These are phyloP conservation scores for Selenicereus undatus DNA, from an alignment of 148 eudicot species.

Conservation along the genomic window DNA sequence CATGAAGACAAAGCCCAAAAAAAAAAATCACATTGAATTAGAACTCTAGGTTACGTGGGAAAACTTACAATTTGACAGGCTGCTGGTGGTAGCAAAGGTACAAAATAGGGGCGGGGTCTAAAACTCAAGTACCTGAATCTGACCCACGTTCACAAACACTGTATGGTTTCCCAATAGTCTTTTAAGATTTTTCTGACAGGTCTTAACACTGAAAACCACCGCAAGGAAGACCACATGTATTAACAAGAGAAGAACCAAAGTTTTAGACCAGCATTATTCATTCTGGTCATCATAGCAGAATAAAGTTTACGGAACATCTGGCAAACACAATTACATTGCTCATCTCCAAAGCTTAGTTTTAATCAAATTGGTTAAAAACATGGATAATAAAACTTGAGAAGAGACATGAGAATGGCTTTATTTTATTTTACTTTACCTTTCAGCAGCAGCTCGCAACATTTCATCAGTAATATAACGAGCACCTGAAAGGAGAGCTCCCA, in stretches of 20 bases:
- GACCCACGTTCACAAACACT: background rate
- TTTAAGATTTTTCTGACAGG: background rate
- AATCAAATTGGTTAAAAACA: background rate
- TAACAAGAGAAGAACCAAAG: background rate
- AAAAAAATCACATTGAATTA: background rate
- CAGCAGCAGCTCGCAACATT: slow-evolving; percentile 95
- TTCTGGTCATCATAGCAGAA: background rate
- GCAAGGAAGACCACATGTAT: background rate
- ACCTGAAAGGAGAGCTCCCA: slow-evolving; percentile 91
- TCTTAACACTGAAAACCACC: background rate
- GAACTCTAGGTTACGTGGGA: background rate
- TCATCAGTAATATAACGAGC: slow-evolving; percentile 85
- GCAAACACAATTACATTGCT: background rate
- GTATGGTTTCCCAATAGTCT: background rate
- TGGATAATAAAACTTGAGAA: background rate
- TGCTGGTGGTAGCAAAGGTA: background rate
- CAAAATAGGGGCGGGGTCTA: background rate
- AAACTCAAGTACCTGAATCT: background rate
- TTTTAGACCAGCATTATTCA: background rate
- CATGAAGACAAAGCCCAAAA: background rate
- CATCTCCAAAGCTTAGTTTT: slow-evolving; percentile 1
- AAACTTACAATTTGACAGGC: no score
- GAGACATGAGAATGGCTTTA: background rate
- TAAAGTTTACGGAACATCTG: background rate
- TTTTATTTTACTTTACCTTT: slow-evolving; percentile 50